These are phyloP conservation scores for Hygrocybe punicea DNA, from an alignment of 768 basidiomycete species.

Conservation along the genomic window DNA sequence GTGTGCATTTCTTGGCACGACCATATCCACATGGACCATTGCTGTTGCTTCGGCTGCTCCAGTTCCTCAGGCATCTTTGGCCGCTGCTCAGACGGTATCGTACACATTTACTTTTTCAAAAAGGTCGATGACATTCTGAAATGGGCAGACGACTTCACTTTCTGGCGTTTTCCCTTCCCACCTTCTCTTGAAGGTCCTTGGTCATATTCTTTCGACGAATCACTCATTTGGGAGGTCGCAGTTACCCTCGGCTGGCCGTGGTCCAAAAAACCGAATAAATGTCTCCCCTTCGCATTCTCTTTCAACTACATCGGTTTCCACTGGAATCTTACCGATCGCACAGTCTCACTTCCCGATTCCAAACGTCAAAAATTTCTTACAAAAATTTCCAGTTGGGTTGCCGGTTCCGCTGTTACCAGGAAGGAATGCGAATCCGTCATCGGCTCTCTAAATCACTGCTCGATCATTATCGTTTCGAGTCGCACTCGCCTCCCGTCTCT, in stretches of 20 bases:
- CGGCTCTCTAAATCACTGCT: conserved; percentile 32
- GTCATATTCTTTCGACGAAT: conserved; percentile 2
- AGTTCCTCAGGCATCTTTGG: conserved; percentile 19
- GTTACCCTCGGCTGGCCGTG: conserved; percentile 2
- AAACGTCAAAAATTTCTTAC: neutral
- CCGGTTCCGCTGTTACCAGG: neutral
- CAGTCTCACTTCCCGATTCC: conserved; percentile 19
- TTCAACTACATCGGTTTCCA: conserved; percentile 28
- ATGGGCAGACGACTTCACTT: conserved; percentile 23
- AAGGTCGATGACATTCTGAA: too few relatives aligned
- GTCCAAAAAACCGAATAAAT: conserved; percentile 12
- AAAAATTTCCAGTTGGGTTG: neutral
- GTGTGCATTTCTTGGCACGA: too few relatives aligned
- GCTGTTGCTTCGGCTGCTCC: too few relatives aligned
- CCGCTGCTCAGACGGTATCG: conserved; percentile 10
- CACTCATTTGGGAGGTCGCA: neutral
- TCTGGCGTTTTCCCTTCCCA: neutral
- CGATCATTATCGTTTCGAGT: conserved; percentile 21
- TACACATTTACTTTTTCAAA: conserved; percentile 13
- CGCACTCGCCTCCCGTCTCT: conserved; percentile 21
- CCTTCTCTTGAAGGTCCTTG: neutral
- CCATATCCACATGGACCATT: too few relatives aligned
- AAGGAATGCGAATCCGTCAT: conserved; percentile 17
- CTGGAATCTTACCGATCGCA: conserved; percentile 27
- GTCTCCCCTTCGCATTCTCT: conserved; percentile 12